A percentile compares a stretch with the other conserved stretches of the same genome.
phyloP scores from a whole-genome alignment of 352 stramenopile species.

The Phytophthora chlamydospora region DNA sequence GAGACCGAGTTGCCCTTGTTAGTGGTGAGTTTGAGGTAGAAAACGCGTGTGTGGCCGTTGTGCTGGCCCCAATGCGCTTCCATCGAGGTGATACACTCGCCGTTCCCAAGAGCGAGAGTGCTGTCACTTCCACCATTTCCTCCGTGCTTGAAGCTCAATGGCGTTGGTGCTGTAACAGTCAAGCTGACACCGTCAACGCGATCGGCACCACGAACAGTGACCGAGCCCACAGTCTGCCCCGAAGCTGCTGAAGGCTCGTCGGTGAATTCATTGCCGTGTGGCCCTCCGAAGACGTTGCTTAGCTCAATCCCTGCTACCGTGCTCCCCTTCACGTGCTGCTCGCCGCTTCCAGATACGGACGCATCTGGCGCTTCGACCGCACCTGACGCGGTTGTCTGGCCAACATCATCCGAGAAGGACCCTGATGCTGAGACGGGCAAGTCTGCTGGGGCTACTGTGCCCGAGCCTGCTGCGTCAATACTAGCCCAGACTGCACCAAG shows the following conservation, averaged over 20 bases:
- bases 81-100: constrained; percentile 35
- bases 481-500: constrained; percentile 25
- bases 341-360: constrained; percentile 18
- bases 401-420: constrained; percentile 14
- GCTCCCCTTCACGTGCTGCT: constrained; percentile 14
- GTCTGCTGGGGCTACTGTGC: constrained; percentile 6
- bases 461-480: constrained; percentile 6
- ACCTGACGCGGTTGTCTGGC: constrained; percentile 1
- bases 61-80: constrained; percentile 40
- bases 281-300: constrained; percentile 43
- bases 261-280: constrained; percentile 48
- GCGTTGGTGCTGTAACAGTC: constrained; percentile 28
- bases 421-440: constrained; percentile 2
- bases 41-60: constrained; percentile 22
- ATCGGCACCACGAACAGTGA: constrained; percentile 39
- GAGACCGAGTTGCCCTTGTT: constrained; percentile 19
- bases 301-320: constrained; percentile 27
- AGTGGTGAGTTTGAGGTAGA: constrained; percentile 26
- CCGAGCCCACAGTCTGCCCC: constrained; percentile 32
- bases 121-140: constrained; percentile 37
- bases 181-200: constrained; percentile 52
- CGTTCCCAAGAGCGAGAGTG: constrained; percentile 39
- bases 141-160: constrained; percentile 41
- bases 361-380: constrained; percentile 8
- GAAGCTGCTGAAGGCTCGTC: constrained; percentile 33